A percentile compares a stretch with the other conserved stretches of the same genome.
Conservation (phyloP, 1,284 basidiomycete species). For the Tranzscheliella williamsii region DNA sequence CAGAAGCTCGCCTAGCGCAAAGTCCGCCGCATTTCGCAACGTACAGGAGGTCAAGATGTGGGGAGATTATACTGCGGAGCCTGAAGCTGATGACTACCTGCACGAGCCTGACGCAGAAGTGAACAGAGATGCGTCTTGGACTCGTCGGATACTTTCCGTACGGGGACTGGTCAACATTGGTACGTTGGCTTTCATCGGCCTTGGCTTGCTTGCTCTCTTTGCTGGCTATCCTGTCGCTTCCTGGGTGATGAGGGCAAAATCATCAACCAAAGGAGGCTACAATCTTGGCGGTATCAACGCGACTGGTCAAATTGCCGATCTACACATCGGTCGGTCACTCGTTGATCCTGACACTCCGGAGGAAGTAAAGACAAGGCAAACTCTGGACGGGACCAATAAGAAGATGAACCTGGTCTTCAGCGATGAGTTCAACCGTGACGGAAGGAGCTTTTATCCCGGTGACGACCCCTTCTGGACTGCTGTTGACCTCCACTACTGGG, state of each 20-base stretch:
- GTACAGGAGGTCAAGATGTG: conserved; percentile 21
- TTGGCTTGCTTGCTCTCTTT: conserved; percentile 36
- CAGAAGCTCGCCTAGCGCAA: too few relatives aligned
- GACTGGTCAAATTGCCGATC: conserved; percentile 25
- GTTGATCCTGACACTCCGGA: conserved; percentile 52
- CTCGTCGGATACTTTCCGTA: conserved; percentile 4
- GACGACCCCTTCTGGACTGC: conserved; percentile 62
- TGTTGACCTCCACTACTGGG: conserved; percentile 51
- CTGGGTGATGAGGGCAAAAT: conserved; percentile 2
- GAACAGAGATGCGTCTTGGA: conserved; percentile 1
- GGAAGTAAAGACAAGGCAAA: conserved; percentile 13
- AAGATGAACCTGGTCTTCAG: conserved; percentile 53
- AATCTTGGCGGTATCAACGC: conserved; percentile 39
- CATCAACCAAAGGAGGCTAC: conserved; percentile 26
- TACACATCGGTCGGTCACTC: conserved; percentile 20
- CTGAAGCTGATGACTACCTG: conserved; percentile 36
- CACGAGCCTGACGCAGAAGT: conserved; percentile 12
- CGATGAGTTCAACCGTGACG: conserved; percentile 54
- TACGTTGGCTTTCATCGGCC: conserved; percentile 18
- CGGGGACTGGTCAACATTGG: conserved; percentile 41
- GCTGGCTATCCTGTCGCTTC: conserved; percentile 43
- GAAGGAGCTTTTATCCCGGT: conserved; percentile 53
- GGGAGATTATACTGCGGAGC: conserved; percentile 22
- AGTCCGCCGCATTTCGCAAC: too few relatives aligned
- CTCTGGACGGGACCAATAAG: conserved; percentile 13